Evolutionary conservation across 2,329 filamentous ascomycete species (phyloP), one percentile per base, ranked within the genome.

Genomic region (Aspergillus thermomutatus): DNA sequence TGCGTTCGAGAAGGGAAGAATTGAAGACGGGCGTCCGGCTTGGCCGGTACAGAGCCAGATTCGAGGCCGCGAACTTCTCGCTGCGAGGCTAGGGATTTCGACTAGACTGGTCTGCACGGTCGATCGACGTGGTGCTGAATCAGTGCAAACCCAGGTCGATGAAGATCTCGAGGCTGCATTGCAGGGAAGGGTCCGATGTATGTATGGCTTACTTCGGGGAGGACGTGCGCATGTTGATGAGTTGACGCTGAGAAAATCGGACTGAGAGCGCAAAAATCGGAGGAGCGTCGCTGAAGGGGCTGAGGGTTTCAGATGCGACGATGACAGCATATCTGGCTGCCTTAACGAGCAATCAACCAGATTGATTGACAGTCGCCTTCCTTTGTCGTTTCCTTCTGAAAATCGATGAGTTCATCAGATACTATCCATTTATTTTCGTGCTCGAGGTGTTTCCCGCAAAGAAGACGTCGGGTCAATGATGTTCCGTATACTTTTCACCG

Each of bases 181-280:
- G 50, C 55, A 56, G 40, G 25, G 51, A 59, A 57, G 59, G 62
- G 53, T 59, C 53, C 50, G 53, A 49, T 50, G 53, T 52, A 46
- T 52, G 52, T 56, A 50, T 55, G 52, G 58, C 48, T 43, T 49
- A 25, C 56, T 61, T 52, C 53, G 59, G 53, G 55, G 49, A 43
- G 55, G 49, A 53, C 56, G 60, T 51, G 60, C 60, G 51, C 67
- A 68, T 63, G 63, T 50, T 56, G 68, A 64, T 45, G 64, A 50
- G 48, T 76, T 79, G 53, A 76, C 69, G 54, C 69, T 77, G 71
- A 82, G 80, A 65, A 84, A 82, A 60, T 89, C 82, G 62, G 88
- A 85, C 72, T 92, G 90, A 53, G 80, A 83, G 63, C 85, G 86
- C 61, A 94, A 80, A 72, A 90, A 93, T 64, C 86, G 86, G 60